A percentile compares a stretch with the other conserved stretches of the same genome.
phyloP scores from a whole-genome alignment of 78 protist species.

The Dictyostelium brefeldianum region DNA sequence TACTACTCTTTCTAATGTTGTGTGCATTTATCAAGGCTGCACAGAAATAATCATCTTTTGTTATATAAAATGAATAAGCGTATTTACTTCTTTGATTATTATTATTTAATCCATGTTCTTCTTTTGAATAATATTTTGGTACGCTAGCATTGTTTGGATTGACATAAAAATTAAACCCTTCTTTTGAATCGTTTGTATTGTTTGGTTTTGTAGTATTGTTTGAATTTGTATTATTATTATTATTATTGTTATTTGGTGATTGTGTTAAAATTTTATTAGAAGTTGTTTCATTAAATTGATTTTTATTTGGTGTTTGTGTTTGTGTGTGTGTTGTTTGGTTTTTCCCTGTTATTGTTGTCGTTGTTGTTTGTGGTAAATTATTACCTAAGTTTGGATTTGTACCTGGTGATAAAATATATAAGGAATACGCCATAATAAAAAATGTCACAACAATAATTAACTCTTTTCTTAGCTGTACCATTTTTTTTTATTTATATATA shows the following conservation, averaged over 20 bases:
- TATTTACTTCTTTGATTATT: background rate
- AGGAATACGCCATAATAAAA: background rate
- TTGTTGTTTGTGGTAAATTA: too few species aligned
- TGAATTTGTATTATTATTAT: background rate
- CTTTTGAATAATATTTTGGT: background rate
- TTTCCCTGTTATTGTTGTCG: too few species aligned
- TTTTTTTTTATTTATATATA: background rate
- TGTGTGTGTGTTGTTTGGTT: too few species aligned
- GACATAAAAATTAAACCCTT: background rate
- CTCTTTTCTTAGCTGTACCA: background rate
- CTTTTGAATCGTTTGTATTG: too few species aligned
- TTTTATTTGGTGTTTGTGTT: background rate
- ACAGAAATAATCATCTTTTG: background rate
- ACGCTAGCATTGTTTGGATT: background rate
- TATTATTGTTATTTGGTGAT: background rate
- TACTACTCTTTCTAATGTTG: background rate
- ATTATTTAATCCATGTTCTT: background rate
- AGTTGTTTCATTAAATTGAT: background rate
- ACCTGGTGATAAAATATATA: background rate
- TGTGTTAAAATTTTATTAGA: background rate
- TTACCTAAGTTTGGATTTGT: too few species aligned
- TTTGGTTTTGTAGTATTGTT: too few species aligned
- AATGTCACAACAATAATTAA: background rate
- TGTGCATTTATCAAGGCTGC: background rate
- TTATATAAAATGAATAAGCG: background rate